These are phyloP conservation scores for Penicillium steckii DNA, from an alignment of 495 filamentous ascomycete species.

Conservation along the genomic window DNA sequence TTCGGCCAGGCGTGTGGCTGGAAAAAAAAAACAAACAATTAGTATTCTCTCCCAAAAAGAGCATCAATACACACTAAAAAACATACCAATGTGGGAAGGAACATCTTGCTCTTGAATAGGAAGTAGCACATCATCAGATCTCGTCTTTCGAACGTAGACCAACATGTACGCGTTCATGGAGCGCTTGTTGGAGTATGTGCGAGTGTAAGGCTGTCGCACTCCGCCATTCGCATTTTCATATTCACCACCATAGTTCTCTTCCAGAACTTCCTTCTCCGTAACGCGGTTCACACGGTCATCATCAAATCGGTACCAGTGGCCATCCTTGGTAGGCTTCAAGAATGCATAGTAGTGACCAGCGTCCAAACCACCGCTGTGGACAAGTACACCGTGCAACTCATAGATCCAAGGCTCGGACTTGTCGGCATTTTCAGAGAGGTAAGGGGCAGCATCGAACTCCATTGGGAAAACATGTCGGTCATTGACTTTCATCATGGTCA, in stretches of 20 bases:
- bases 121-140: conserved; percentile 75
- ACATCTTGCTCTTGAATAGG: conserved; percentile 73
- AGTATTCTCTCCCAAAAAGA: neutral
- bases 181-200: conserved; percentile 63
- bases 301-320: conserved; percentile 95
- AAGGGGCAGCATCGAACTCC: conserved; percentile 83
- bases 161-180: conserved; percentile 95
- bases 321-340: conserved; percentile 87
- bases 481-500: conserved; percentile 99
- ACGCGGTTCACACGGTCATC: conserved; percentile 94
- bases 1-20: conserved; percentile 71
- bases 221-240: conserved; percentile 64
- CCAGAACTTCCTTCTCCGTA: conserved; percentile 85
- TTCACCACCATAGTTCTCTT: conserved; percentile 96
- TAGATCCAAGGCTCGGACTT: conserved; percentile 87
- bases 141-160: conserved; percentile 90
- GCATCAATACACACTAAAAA: conserved; percentile 11
- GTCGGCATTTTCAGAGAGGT: conserved; percentile 84
- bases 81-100: conserved; percentile 74
- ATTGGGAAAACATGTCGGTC: conserved; percentile 97
- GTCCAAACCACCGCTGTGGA: conserved; percentile 95
- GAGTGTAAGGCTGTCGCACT: conserved; percentile 65
- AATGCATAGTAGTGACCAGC: conserved; percentile 99
- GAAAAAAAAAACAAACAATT: no score
- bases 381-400: conserved; percentile 89